Base-by-base conservation (phyloP, 192 early-diverging fungal species). In the Funneliformis geosporum region DNA sequence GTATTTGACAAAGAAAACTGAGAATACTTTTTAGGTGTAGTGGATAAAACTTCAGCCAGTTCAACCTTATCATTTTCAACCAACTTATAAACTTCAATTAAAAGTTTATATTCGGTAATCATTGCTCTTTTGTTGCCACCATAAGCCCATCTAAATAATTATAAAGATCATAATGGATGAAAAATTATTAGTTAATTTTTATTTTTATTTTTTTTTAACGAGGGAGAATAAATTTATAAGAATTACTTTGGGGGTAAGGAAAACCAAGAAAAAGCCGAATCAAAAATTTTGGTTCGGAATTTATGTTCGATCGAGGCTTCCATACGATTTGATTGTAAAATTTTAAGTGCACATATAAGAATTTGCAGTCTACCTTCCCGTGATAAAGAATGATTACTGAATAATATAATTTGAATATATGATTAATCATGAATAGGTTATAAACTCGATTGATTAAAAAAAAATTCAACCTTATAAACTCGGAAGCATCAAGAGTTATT, bases 251-350 rank as follows among this genome's bases (percentile, higher is more conserved):
- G 92, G 16, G 93, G 80, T 43, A 90, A 79, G 28, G 89, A 83
- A 82, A 96, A 98, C 95, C 95, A 97, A n/a, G 90, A 82, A 50
- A 96, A 91, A 1, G 94, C 93, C 74, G 93, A 82, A 11, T 83
- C 75, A 80, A 95, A 95, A 40, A 97, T 81, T 0, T 86, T 84
- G 23, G 87, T 86, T 46, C 88, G 91, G 73, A 93, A 88, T 82
- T 84, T 90, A 83, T 87, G 88, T 82, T 90, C 91, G 11, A 87
- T 82, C 50, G 90, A 90, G 18, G 88, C 89, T 77, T 89, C 93
- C 83, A 86, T 84, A 42, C 86, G 90, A 78, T 85, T 92, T 64
- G 86, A 91, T 84, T 88, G 91, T 68, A 90, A 89, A 76, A 97
- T 87, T 68, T 90, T 91, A 38, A 96, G 86, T 27, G 93, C 94